phyloP scores from a whole-genome alignment of 257 asterid genomes.

The Eucommia ulmoides region DNA sequence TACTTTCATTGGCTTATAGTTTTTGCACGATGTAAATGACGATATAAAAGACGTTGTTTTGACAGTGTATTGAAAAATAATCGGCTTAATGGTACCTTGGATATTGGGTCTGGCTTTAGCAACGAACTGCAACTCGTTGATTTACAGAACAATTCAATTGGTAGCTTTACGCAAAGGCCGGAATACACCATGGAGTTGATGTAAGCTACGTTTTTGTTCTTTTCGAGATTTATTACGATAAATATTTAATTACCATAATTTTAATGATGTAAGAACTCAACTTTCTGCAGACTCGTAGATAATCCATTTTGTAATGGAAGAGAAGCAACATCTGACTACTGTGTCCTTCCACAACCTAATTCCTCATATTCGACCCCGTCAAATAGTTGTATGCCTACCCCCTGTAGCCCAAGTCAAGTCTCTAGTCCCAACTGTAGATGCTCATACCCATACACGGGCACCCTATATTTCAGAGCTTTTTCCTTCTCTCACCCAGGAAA shows the following conservation, averaged over 20 bases:
- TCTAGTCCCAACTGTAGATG: conserved; percentile 71
- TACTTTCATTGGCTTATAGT: no score
- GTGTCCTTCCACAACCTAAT: conserved; percentile 21
- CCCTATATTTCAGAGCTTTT: conserved; percentile 54
- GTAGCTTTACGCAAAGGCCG: conserved; percentile 24
- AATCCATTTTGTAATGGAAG: conserved; percentile 48
- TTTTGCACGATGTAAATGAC: no score
- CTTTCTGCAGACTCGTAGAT: conserved; percentile 35
- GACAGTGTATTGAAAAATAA: conserved; percentile 49
- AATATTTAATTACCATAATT: background rate
- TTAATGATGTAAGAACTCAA: background rate
- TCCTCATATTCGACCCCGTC: conserved; percentile 37
- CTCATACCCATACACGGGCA: conserved; percentile 65
- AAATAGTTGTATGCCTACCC: conserved; percentile 30
- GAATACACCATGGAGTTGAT: conserved; percentile 24
- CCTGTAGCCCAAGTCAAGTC: conserved; percentile 30
- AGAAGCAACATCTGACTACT: conserved; percentile 27
- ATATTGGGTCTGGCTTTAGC: conserved; percentile 26
- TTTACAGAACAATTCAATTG: conserved; percentile 38
- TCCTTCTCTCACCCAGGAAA: conserved; percentile 62
- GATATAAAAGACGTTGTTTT: no score
- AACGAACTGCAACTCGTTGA: conserved; percentile 38
- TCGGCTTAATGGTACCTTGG: conserved; percentile 37
- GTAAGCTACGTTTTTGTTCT: conserved; percentile 19
- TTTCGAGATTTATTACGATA: background rate